Evolutionary conservation across 805 yeast genomes (phyloP).

Genomic region (Nakazawaea holstii): DNA sequence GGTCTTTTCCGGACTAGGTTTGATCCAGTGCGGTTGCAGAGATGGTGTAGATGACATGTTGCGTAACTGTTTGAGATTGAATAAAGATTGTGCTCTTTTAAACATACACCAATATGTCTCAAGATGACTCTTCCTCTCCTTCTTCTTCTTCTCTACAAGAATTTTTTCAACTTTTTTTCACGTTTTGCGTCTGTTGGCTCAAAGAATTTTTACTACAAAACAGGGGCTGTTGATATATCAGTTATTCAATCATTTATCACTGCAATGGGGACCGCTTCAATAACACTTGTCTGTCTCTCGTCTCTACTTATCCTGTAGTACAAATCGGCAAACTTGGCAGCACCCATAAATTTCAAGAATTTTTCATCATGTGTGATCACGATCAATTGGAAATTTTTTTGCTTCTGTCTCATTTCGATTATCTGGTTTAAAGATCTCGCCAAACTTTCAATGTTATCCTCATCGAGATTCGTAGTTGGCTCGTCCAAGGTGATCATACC

Average conservation of each 20-base stretch:
- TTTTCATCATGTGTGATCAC: conserved; percentile 97
- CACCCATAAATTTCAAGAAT: conserved; percentile 80
- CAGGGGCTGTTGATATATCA: background rate
- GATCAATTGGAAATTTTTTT: conserved; percentile 86
- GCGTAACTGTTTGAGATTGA: background rate
- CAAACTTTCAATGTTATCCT: conserved; percentile 80
- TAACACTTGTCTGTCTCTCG: conserved; percentile 74
- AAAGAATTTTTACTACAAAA: background rate
- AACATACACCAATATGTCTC: background rate
- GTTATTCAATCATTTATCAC: conserved; percentile 2
- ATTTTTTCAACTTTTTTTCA: background rate
- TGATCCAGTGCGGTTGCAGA: conserved; percentile 24
- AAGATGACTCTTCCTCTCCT: no score
- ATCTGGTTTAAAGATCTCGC: conserved; percentile 76
- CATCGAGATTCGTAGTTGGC: conserved; percentile 94
- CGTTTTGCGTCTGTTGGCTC: no score
- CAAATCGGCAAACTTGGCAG: conserved; percentile 79
- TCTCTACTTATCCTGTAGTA: conserved; percentile 80
- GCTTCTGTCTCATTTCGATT: conserved; percentile 68
- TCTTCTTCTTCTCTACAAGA: background rate
- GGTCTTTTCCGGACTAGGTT: conserved; percentile 17
- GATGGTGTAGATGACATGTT: conserved; percentile 2
- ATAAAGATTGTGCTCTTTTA: no score
- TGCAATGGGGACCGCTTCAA: conserved; percentile 22
- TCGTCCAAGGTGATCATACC: conserved; percentile 96